Conservation (phyloP, 1,284 basidiomycete species). For the Hortiboletus rubellus region DNA sequence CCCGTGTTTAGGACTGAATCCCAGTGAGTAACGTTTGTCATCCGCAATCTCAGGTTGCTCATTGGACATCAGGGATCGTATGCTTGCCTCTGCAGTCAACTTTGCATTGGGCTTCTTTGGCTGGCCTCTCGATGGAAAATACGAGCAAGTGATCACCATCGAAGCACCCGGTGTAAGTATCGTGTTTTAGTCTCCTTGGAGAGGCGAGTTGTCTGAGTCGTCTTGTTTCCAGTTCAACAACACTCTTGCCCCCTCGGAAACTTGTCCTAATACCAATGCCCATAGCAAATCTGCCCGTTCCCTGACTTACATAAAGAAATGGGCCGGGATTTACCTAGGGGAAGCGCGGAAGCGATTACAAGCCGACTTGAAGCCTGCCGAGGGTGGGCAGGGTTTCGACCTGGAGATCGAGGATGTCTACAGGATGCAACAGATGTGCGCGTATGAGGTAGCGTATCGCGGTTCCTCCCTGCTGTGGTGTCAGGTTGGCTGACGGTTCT, state of each 20-base stretch:
- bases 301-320: conserved; percentile 54
- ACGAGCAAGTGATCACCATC: conserved; percentile 79
- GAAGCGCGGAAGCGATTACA: conserved; percentile 66
- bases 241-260: conserved; percentile 30
- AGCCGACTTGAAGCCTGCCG: conserved; percentile 36
- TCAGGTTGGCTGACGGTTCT: background rate
- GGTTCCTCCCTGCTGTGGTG: background rate
- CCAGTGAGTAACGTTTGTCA: conserved; percentile 49
- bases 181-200: background rate
- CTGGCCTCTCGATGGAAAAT: conserved; percentile 74
- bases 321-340: conserved; percentile 72
- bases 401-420: conserved; percentile 73
- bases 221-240: conserved; percentile 30
- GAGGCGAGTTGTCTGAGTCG: background rate
- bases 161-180: conserved; percentile 60
- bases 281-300: conserved; percentile 56
- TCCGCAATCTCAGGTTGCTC: background rate
- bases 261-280: conserved; percentile 56
- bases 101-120: conserved; percentile 90
- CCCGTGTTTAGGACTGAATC: conserved; percentile 90
- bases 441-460: conserved; percentile 68
- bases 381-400: conserved; percentile 62
- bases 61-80: conserved; percentile 57
- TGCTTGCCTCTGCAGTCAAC: conserved; percentile 81
- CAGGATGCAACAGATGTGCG: conserved; percentile 75